phyloP scores from a whole-genome alignment of 73 alveolate genomes.

The Halteria grandinella region DNA sequence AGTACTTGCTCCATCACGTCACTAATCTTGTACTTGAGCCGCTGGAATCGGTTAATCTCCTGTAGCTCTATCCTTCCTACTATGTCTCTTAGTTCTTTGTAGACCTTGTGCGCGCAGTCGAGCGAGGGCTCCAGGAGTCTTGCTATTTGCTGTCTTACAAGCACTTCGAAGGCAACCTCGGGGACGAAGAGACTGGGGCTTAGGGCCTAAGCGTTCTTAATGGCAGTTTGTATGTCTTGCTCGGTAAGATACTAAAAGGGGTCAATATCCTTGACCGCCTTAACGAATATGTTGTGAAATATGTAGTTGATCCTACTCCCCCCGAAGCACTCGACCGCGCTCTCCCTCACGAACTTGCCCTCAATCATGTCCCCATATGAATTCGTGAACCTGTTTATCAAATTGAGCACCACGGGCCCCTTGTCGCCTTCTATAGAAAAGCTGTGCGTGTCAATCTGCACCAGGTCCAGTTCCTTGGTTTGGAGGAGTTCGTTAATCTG shows the following conservation, averaged over 20 bases:
- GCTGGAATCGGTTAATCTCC: conserved; percentile 73
- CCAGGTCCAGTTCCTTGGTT: conserved; percentile 53
- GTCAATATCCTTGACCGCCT: conserved; percentile 67
- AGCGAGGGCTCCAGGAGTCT: conserved; percentile 87
- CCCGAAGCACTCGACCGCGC: conserved; percentile 75
- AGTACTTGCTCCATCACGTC: conserved; percentile 76
- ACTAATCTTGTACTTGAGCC: conserved; percentile 57
- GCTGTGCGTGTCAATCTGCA: conserved; percentile 28
- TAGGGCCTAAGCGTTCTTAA: conserved; percentile 85
- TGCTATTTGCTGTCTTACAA: conserved; percentile 84
- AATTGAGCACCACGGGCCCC: conserved; percentile 42
- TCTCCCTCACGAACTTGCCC: conserved; percentile 65
- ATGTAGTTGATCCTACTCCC: conserved; percentile 80
- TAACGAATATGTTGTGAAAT: conserved; percentile 67
- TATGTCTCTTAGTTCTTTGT: conserved; percentile 81
- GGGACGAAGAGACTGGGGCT: conserved; percentile 89
- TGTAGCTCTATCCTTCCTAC: conserved; percentile 68
- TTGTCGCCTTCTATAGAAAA: conserved; percentile 25
- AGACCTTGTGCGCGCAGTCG: conserved; percentile 78
- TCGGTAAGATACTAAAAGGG: conserved; percentile 78
- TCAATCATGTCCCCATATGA: conserved; percentile 71
- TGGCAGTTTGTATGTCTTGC: conserved; percentile 81
- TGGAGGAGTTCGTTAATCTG: conserved; percentile 38
- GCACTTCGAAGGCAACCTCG: conserved; percentile 92
- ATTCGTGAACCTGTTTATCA: conserved; percentile 42